Evolutionary conservation across 1,284 basidiomycete genomes (phyloP).

Genomic region (Ganoderma leucocontextum): DNA sequence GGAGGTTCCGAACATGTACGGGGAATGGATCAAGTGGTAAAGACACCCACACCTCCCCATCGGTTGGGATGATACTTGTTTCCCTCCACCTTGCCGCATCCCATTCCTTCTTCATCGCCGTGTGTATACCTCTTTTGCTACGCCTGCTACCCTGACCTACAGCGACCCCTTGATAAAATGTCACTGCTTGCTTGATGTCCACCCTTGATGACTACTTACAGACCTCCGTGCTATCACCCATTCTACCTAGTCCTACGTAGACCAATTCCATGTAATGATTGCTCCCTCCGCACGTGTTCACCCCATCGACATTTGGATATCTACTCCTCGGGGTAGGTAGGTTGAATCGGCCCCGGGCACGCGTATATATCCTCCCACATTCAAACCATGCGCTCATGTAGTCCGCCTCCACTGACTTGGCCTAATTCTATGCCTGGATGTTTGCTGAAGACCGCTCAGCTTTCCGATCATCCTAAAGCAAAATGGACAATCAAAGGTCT

Average conservation of each 20-base stretch:
- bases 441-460: background rate
- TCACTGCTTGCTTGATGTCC: slow-evolving; percentile 6
- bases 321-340: slow-evolving; percentile 6
- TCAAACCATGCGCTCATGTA: slow-evolving; percentile 8
- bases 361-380: background rate
- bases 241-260: slow-evolving; percentile 24
- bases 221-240: slow-evolving; percentile 28
- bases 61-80: background rate
- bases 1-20: slow-evolving; percentile 92
- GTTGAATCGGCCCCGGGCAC: background rate
- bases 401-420: background rate
- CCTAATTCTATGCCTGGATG: background rate
- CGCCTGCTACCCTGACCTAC: slow-evolving; percentile 4
- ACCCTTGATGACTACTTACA: slow-evolving; percentile 2
- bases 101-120: slow-evolving; percentile 19
- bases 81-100: slow-evolving; percentile 5
- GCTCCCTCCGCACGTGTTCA: background rate
- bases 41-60: background rate
- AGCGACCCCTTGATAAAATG: background rate
- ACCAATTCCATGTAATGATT: slow-evolving; percentile 29
- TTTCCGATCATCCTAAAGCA: background rate
- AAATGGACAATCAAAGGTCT: background rate
- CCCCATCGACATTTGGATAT: background rate
- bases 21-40: slow-evolving; percentile 83
- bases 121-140: slow-evolving; percentile 31